Base-by-base conservation (phyloP, 1,284 basidiomycete species). In the Exobasidium cylindrosporum region DNA sequence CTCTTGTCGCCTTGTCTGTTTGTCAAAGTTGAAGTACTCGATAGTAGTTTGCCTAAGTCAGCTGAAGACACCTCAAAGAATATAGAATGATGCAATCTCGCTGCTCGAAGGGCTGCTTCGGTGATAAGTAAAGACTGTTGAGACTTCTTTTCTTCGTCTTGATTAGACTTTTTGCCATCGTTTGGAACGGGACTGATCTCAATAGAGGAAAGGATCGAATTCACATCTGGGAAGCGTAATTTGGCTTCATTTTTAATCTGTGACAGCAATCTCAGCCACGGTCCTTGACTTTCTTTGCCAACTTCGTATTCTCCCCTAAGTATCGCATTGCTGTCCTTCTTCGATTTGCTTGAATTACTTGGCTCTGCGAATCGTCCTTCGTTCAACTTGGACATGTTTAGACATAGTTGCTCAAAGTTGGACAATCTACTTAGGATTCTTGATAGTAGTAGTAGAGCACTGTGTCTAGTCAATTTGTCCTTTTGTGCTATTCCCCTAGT, bases 71-170 rank as follows among this genome's bases (percentile, higher is more conserved):
- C 81, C 4, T 84, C 83, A 0, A 91, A 90, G 13, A 96, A 81
- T 52, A 86, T 87, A 26, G 83, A 83, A 71, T 94, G 89, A 79
- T 95, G 96, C 32, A 95, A 83, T 83, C 88, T 89, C 58, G 96
- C 81, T 54, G 96, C 80, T 23, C 92, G 82, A 65, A 93, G 86
- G 0, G 90, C 86, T 26, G 85, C 85, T 79, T 96, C 93, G 0
- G 87, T 84, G 24, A 94, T 82, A 66, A 96, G 80, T 0, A 87
- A 85, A 83, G 35, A 40, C 17, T 40, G 35, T 40, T 17, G 7
- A 10, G 35, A 17, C 35, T 40, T 40, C 35, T 40, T 40, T 40
- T 40, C 44, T 21, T 30, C 54, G 21, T n/a, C 52, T 6, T 6
- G 32, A 24, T 29, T 32, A 13, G 23, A 6, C 13, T 31, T 29